phyloP scores from a whole-genome alignment of 768 basidiomycete genomes.

The Boletus speciosus region DNA sequence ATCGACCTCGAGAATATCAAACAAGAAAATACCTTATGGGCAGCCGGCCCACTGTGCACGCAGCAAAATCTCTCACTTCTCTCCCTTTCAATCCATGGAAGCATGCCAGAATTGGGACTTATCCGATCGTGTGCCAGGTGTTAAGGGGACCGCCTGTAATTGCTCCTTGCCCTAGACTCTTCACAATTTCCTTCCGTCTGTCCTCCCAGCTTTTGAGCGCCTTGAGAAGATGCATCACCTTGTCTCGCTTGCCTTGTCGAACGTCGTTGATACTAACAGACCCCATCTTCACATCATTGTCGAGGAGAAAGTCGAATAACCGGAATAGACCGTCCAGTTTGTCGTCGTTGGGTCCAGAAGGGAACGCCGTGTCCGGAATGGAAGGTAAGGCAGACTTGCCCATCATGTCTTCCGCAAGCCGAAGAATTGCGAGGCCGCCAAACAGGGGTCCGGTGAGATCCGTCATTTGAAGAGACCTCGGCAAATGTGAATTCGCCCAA shows the following conservation, averaged over 20 bases:
- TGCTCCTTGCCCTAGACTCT: constrained; percentile 46
- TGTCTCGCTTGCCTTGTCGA: constrained; percentile 74
- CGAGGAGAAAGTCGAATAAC: constrained; percentile 88
- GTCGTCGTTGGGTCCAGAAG: constrained; percentile 61
- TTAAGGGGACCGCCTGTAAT: constrained; percentile 5
- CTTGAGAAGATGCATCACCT: constrained; percentile 74
- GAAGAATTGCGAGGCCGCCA: constrained; percentile 75
- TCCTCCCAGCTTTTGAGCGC: constrained; percentile 82
- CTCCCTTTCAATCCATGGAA: background rate
- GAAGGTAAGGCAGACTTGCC: constrained; percentile 62
- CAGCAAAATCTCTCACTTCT: background rate
- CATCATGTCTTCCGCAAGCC: constrained; percentile 80
- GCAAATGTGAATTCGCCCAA: constrained; percentile 89
- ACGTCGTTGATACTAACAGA: constrained; percentile 93
- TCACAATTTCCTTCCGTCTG: constrained; percentile 54
- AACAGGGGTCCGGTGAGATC: constrained; percentile 44
- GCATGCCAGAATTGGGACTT: too few relatives aligned
- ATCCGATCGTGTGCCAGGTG: too few relatives aligned
- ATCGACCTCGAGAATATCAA: constrained; percentile 6
- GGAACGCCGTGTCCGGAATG: constrained; percentile 79
- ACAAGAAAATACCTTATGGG: background rate
- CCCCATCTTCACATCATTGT: constrained; percentile 89
- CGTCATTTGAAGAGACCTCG: constrained; percentile 53
- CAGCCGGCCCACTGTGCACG: background rate
- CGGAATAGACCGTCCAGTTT: constrained; percentile 84